Percentiles rank a stretch among this genome's conserved stretches.
phyloP scores from a whole-genome alignment of 75 land plant species.

The Chamaecyparis obtusa region DNA sequence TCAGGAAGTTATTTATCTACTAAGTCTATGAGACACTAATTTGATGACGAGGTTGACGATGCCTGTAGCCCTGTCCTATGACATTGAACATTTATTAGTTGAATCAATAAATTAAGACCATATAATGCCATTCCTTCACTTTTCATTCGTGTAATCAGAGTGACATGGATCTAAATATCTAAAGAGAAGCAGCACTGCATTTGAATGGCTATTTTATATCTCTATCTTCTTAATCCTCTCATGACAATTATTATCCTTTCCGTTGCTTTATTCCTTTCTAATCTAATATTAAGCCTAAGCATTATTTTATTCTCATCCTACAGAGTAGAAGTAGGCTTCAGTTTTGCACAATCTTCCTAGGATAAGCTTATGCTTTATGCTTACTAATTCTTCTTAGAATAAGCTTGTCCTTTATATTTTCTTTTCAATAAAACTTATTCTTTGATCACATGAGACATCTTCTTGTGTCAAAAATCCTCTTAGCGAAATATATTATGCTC shows the following conservation, averaged over 20 bases:
- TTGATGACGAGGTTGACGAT: neutral
- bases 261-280: neutral
- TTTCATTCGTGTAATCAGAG: neutral
- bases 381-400: neutral
- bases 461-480: neutral
- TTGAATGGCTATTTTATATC: neutral
- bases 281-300: neutral
- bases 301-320: neutral
- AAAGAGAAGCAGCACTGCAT: neutral
- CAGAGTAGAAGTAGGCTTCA: too few relatives aligned
- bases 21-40: neutral
- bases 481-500: neutral
- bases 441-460: neutral
- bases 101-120: neutral
- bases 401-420: too few relatives aligned
- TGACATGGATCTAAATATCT: neutral
- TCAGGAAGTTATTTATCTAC: neutral
- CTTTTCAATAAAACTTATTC: neutral
- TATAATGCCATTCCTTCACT: neutral
- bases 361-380: neutral
- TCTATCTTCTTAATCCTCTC: neutral
- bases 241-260: neutral
- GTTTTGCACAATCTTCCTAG: neutral
- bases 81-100: neutral
- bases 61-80: neutral